Base-by-base conservation (phyloP, 2,329 filamentous ascomycete genomes). In the Claviceps pazoutovae region DNA sequence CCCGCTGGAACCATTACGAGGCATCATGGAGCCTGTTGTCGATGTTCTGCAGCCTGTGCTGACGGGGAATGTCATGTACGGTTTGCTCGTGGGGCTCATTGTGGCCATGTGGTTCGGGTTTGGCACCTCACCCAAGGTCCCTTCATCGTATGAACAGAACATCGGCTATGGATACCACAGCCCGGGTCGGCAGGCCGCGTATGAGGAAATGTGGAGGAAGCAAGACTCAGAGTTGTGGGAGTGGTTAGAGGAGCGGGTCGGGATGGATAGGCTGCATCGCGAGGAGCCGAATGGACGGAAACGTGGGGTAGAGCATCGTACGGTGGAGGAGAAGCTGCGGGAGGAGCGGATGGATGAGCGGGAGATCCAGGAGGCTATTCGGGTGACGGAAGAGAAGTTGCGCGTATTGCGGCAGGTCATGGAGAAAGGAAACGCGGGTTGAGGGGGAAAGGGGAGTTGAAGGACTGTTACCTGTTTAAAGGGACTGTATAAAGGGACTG, bases 141-240 rank as follows among this genome's bases (percentile, higher is more conserved):
- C 62, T 46, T 61, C 67, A 19, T 62, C 64, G 1, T 72, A 67
- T 53, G 67, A 68, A 7, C 66, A 55, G 11, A 60, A 60, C 14
- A 50, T 62, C 21, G 60, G 60, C 30, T 57, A 65, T n/a, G 60
- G 60, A 19, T 57, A 65, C 16, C 65, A 65, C 53, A 60, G 61
- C 39, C 77, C 86, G 0, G 82, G 90, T 51, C 79, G 89, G 5
- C 70, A 89, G 16, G 82, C 84, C 2, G 88, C 87, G 0, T 97
- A 96, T 64, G 90, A 97, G 58, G 87, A 95, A 68, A 85, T 97
- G 62, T 98, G 91, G 90, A 77, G 82, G 38, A 74, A 80, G 42
- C 88, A 96, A 65, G 90, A 96, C 64, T 88, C 80, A 57, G 88
- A 93, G 60, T 71, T 96, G 9, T 96, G 90, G 90, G 83, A 87